These are phyloP conservation scores for Debaryomyces subglobosus DNA, from an alignment of 1,139 yeast species.

Conservation along the genomic window DNA sequence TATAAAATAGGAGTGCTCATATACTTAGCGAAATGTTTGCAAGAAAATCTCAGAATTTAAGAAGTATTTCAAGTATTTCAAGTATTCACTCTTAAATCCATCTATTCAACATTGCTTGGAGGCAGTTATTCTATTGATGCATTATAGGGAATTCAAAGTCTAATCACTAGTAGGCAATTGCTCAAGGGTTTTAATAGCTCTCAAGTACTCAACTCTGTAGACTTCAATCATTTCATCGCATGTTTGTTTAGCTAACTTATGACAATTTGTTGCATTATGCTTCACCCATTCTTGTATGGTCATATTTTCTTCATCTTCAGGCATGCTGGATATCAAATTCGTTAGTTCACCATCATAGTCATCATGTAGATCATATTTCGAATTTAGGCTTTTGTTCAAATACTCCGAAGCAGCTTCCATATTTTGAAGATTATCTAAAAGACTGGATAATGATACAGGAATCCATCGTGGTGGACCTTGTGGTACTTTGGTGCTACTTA, in stretches of 20 bases:
- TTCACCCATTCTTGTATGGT: slow-evolving; percentile 72
- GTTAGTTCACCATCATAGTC: slow-evolving; percentile 69
- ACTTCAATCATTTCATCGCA: slow-evolving; percentile 47
- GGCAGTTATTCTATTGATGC: too few species aligned
- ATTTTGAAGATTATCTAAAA: slow-evolving; percentile 33
- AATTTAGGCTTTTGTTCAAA: slow-evolving; percentile 27
- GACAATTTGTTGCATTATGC: slow-evolving; percentile 49
- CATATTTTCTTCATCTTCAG: slow-evolving; percentile 68
- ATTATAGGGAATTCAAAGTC: too few species aligned
- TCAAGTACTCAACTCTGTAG: slow-evolving; percentile 44
- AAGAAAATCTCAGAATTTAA: too few species aligned
- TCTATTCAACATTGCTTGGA: too few species aligned
- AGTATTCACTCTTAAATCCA: too few species aligned
- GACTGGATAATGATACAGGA: slow-evolving; percentile 25
- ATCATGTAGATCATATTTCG: slow-evolving; percentile 42
- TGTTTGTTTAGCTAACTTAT: slow-evolving; percentile 44
- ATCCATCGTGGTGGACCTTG: slow-evolving; percentile 12
- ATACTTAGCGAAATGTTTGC: too few species aligned
- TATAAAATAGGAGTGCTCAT: neutral
- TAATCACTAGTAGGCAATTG: slow-evolving; percentile 8
- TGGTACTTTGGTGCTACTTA: neutral
- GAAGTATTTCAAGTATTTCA: too few species aligned
- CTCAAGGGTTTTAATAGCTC: slow-evolving; percentile 23
- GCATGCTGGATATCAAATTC: slow-evolving; percentile 67
- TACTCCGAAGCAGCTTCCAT: slow-evolving; percentile 43